Conservation (phyloP, 345 rosid genomes). For the Physaria fendleri region DNA sequence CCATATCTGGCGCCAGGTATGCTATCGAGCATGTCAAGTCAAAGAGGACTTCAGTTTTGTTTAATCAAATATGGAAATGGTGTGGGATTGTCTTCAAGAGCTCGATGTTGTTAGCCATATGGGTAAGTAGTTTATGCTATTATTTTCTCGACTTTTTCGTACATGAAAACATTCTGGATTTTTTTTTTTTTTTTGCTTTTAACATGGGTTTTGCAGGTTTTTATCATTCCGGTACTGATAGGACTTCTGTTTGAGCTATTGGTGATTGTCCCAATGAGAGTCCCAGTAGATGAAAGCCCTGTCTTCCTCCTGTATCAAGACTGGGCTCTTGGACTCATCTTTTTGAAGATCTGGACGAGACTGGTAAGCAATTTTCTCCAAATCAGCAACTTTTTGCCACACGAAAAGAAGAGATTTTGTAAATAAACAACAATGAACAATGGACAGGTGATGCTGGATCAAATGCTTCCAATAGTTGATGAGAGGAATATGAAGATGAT, state of each 20-base stretch:
- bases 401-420: background rate
- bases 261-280: slow-evolving; percentile 98
- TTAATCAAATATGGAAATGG: slow-evolving; percentile 81
- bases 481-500: slow-evolving; percentile 63
- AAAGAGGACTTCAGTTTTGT: slow-evolving; percentile 61
- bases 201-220: slow-evolving; percentile 42
- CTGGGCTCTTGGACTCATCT: slow-evolving; percentile 97
- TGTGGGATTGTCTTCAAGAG: slow-evolving; percentile 82
- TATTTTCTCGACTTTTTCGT: background rate
- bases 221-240: slow-evolving; percentile 89
- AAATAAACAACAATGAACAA: background rate
- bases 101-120: slow-evolving; percentile 70
- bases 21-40: slow-evolving; percentile 69
- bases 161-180: background rate
- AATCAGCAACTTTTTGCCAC: background rate
- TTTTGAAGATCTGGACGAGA: slow-evolving; percentile 98
- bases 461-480: slow-evolving; percentile 92
- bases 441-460: slow-evolving; percentile 90
- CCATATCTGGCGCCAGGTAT: slow-evolving; percentile 84
- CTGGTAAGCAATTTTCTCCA: slow-evolving; percentile 42
- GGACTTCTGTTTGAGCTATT: slow-evolving; percentile 95
- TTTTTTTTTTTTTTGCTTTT: background rate
- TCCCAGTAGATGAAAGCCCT: slow-evolving; percentile 99
- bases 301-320: slow-evolving; percentile 98
- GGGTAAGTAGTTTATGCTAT: slow-evolving; percentile 47